These are phyloP conservation scores for Alternaria sp. DNA, from an alignment of 2,329 filamentous ascomycete species.

Conservation along the genomic window DNA sequence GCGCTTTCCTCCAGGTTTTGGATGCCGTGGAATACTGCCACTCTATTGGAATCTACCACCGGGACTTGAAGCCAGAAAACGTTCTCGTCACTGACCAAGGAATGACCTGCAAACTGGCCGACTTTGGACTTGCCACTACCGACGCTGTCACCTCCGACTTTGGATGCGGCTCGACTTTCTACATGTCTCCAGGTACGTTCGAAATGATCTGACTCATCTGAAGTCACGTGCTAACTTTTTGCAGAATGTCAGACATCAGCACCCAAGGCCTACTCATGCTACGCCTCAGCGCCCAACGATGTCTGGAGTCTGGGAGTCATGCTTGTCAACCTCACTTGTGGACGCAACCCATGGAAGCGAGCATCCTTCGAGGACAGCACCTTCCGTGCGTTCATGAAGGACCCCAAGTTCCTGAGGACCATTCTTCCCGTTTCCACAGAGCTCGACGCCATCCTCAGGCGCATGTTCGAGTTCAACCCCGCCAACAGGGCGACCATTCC, in stretches of 20 bases:
- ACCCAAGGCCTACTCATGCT: slow-evolving; percentile 74
- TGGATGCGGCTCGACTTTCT: slow-evolving; percentile 97
- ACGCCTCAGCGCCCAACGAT: slow-evolving; percentile 93
- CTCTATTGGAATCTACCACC: slow-evolving; percentile 89
- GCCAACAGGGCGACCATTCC: slow-evolving; percentile 79
- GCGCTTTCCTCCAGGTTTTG: slow-evolving; percentile 91
- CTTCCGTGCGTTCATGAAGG: slow-evolving; percentile 87
- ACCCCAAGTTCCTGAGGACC: slow-evolving; percentile 84
- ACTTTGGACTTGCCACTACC: slow-evolving; percentile 93
- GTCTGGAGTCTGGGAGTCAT: slow-evolving; percentile 99
- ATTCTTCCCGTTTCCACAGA: slow-evolving; percentile 92
- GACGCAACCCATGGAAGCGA: slow-evolving; percentile 98
- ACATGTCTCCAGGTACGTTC: slow-evolving; percentile 95
- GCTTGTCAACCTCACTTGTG: slow-evolving; percentile 95
- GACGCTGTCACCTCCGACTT: slow-evolving; percentile 88
- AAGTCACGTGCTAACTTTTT: slow-evolving; percentile 33
- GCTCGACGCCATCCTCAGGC: slow-evolving; percentile 83
- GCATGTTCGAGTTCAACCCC: slow-evolving; percentile 88
- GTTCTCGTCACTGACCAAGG: slow-evolving; percentile 90
- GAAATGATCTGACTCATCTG: slow-evolving; percentile 14
- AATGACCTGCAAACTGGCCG: slow-evolving; percentile 90
- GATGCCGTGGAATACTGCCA: slow-evolving; percentile 98
- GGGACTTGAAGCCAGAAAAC: slow-evolving; percentile 98
- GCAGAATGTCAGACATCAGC: slow-evolving; percentile 87
- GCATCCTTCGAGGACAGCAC: slow-evolving; percentile 93